Percentiles rank a stretch among this genome's conserved stretches.
Conservation (phyloP, 2,329 filamentous ascomycete genomes). For the Stemphylium vesicarium region DNA sequence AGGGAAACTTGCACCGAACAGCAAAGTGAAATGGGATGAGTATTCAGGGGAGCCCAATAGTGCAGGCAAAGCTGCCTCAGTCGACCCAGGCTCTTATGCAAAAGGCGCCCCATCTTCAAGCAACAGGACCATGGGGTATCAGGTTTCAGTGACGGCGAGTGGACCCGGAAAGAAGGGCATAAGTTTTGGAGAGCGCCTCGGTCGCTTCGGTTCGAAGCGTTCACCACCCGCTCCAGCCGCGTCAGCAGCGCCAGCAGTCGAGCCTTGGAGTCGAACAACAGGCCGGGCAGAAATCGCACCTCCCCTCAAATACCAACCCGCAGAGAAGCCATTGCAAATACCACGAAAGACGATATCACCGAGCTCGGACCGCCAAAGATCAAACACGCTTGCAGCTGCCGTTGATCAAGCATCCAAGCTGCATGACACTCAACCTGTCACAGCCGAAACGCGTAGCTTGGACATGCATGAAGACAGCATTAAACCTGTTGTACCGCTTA, state of each 20-base stretch:
- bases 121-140: conserved; percentile 38
- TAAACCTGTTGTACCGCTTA: conserved; percentile 53
- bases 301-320: conserved; percentile 67
- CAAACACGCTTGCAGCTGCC: conserved; percentile 36
- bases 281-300: conserved; percentile 69
- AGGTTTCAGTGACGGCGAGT: conserved; percentile 36
- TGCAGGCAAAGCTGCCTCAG: conserved; percentile 62
- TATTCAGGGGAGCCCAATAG: conserved; percentile 68
- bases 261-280: conserved; percentile 74
- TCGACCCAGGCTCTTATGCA: conserved; percentile 57
- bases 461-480: conserved; percentile 48
- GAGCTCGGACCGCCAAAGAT: conserved; percentile 24
- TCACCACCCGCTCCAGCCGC: conserved; percentile 15
- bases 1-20: conserved; percentile 44
- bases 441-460: conserved; percentile 29
- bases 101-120: conserved; percentile 24
- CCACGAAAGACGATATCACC: conserved; percentile 35
- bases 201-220: conserved; percentile 31
- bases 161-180: conserved; percentile 39
- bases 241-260: conserved; percentile 41
- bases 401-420: conserved; percentile 24
- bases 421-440: conserved; percentile 41
- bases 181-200: conserved; percentile 38
- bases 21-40: conserved; percentile 64
- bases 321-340: conserved; percentile 63